These are phyloP conservation scores for Mollisia scopiformis DNA, from an alignment of 2,329 filamentous ascomycete species.

Conservation along the genomic window DNA sequence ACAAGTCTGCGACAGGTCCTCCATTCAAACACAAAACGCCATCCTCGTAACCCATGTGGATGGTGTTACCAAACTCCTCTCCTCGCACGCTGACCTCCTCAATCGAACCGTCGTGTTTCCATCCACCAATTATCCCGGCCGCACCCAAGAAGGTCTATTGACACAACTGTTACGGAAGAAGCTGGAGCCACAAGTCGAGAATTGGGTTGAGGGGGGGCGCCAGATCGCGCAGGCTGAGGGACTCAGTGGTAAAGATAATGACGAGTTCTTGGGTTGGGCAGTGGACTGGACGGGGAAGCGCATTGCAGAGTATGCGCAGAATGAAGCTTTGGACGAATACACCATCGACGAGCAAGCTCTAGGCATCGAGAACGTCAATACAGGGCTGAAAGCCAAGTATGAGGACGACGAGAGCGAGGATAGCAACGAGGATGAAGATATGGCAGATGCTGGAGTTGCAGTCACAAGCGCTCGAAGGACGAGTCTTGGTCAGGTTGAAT, in stretches of 20 bases:
- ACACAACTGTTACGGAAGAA: conserved; percentile 79
- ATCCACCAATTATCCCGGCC: conserved; percentile 73
- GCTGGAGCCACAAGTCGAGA: conserved; percentile 76
- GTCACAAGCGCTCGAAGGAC: conserved; percentile 24
- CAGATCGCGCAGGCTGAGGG: conserved; percentile 38
- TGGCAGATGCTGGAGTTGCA: conserved; percentile 50
- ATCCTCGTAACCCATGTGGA: conserved; percentile 74
- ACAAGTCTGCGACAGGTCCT: conserved; percentile 52
- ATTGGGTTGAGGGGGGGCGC: conserved; percentile 68
- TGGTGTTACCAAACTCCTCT: conserved; percentile 66
- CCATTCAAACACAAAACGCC: conserved; percentile 70
- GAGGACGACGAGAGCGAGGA: conserved; percentile 61
- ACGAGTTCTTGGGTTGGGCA: conserved; percentile 56
- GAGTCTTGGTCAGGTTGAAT: conserved; percentile 20
- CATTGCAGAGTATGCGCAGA: conserved; percentile 44
- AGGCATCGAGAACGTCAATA: conserved; percentile 72
- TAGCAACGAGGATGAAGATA: conserved; percentile 59
- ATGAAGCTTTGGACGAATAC: conserved; percentile 65
- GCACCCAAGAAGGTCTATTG: conserved; percentile 67
- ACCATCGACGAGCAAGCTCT: conserved; percentile 70
- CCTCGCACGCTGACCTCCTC: conserved; percentile 68
- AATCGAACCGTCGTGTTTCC: conserved; percentile 74
- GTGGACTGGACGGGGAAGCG: conserved; percentile 45
- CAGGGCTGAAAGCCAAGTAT: conserved; percentile 64
- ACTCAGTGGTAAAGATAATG: conserved; percentile 46